Percentiles rank a stretch among this genome's conserved stretches.
These are phyloP conservation scores for Pythium coloratum DNA, from an alignment of 352 stramenopile genomes.

Conservation along the genomic window DNA sequence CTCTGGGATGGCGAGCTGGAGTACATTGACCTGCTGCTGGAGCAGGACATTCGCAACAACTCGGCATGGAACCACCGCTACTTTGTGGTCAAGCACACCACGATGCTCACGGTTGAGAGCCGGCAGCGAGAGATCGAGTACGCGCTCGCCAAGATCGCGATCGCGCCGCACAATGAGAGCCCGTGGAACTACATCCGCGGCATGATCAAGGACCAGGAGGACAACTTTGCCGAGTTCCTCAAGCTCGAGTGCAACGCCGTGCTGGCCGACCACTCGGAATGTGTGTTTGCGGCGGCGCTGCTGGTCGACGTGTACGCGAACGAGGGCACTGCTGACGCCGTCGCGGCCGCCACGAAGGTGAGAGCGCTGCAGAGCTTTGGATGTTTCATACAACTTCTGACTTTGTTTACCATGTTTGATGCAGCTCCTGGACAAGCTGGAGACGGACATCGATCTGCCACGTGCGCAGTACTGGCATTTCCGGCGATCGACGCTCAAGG, in stretches of 20 bases:
- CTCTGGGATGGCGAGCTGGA: slow-evolving; percentile 94
- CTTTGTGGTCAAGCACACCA: slow-evolving; percentile 77
- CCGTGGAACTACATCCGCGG: slow-evolving; percentile 91
- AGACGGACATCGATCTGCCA: slow-evolving; percentile 71
- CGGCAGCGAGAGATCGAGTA: slow-evolving; percentile 74
- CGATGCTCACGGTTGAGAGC: slow-evolving; percentile 32
- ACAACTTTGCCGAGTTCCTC: slow-evolving; percentile 39
- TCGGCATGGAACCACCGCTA: slow-evolving; percentile 91
- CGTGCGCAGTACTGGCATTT: slow-evolving; percentile 78
- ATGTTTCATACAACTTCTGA: neutral
- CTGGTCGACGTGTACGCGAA: slow-evolving; percentile 73
- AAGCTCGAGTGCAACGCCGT: slow-evolving; percentile 44
- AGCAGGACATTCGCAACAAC: slow-evolving; percentile 96
- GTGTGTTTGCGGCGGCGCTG: slow-evolving; percentile 68
- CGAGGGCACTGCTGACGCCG: slow-evolving; percentile 41
- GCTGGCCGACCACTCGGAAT: slow-evolving; percentile 45
- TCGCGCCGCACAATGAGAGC: slow-evolving; percentile 89
- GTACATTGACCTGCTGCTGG: slow-evolving; percentile 89
- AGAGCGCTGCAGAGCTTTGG: too few species aligned
- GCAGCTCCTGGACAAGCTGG: slow-evolving; percentile 66
- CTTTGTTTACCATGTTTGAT: slow-evolving; percentile 1
- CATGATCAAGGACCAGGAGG: slow-evolving; percentile 54
- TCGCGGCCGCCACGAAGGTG: slow-evolving; percentile 46
- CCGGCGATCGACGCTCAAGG: slow-evolving; percentile 49
- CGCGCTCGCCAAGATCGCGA: slow-evolving; percentile 61